Evolutionary conservation across 2,329 filamentous ascomycete genomes (phyloP).

Genomic region (Endoconidiophora laricicola): DNA sequence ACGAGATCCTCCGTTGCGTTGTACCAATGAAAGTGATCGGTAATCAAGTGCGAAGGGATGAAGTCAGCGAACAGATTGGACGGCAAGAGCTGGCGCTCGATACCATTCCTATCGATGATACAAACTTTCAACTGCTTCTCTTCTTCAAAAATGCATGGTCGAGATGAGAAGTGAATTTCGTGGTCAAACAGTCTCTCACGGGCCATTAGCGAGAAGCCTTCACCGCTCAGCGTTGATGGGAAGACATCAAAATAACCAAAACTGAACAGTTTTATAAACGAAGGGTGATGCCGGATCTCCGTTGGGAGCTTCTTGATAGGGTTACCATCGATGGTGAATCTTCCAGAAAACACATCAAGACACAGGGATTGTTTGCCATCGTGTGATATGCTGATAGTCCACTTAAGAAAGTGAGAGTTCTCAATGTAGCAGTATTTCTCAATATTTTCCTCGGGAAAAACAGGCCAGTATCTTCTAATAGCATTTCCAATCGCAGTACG

Average conservation of each 20-base stretch:
- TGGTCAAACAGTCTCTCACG: conserved; percentile 17
- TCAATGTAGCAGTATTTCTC: too few relatives aligned
- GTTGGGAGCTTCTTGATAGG: conserved; percentile 30
- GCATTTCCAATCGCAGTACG: too few relatives aligned
- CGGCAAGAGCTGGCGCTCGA: conserved; percentile 21
- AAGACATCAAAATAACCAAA: conserved; percentile 26
- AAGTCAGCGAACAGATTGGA: conserved; percentile 15
- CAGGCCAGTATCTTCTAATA: too few relatives aligned
- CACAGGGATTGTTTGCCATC: too few relatives aligned
- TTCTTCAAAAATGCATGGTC: background rate
- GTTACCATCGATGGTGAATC: conserved; percentile 34
- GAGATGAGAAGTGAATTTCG: conserved; percentile 22
- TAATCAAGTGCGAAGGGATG: conserved; percentile 23
- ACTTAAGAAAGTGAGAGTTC: too few relatives aligned
- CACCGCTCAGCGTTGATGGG: conserved; percentile 19
- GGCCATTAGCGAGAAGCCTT: conserved; percentile 19
- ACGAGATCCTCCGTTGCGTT: conserved; percentile 17
- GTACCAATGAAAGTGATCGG: conserved; percentile 32
- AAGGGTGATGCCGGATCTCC: conserved; percentile 24
- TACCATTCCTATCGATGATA: conserved; percentile 11
- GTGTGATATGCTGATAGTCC: too few relatives aligned
- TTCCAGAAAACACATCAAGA: conserved; percentile 33
- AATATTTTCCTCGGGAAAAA: too few relatives aligned
- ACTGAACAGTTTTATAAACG: conserved; percentile 30
- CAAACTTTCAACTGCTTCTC: conserved; percentile 21